phyloP scores from a whole-genome alignment of 768 basidiomycete species.

The Suillus americanus region DNA sequence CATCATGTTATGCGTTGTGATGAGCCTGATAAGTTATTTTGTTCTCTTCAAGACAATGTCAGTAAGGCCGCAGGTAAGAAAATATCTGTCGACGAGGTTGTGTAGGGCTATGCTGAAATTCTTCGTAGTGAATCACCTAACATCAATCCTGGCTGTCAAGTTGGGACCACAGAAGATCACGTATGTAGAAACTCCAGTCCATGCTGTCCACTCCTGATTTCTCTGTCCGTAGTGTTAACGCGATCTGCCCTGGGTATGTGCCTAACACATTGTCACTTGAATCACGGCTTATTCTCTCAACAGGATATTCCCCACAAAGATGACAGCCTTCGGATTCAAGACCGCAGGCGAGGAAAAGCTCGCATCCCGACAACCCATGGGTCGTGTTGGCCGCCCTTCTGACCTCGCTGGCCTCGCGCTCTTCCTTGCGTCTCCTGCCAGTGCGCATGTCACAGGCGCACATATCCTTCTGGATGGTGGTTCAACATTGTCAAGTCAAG shows the following conservation, averaged over 20 bases:
- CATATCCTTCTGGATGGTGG: constrained; percentile 77
- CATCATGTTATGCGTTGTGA: not conserved
- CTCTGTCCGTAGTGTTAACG: constrained; percentile 62
- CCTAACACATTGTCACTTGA: not conserved
- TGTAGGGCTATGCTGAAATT: not conserved
- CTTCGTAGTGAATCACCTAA: constrained; percentile 71
- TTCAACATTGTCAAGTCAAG: constrained; percentile 19
- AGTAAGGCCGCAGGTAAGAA: constrained; percentile 76
- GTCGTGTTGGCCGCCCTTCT: constrained; percentile 60
- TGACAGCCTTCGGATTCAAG: constrained; percentile 75
- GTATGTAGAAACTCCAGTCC: constrained; percentile 40
- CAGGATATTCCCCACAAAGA: constrained; percentile 79
- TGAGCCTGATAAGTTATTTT: constrained; percentile 1
- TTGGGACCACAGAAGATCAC: constrained; percentile 61
- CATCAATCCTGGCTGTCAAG: constrained; percentile 66
- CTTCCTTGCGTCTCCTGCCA: constrained; percentile 70
- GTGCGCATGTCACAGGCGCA: constrained; percentile 71
- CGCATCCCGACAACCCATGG: constrained; percentile 60
- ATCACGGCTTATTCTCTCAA: not conserved
- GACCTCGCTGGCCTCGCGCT: constrained; percentile 74
- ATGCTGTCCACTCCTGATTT: constrained; percentile 1
- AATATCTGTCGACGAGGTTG: not conserved
- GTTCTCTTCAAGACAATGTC: constrained; percentile 54
- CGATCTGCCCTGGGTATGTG: constrained; percentile 75
- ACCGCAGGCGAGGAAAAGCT: constrained; percentile 52